Base-by-base conservation (phyloP, 306 rosid species). In the Quercus berberidifolia region DNA sequence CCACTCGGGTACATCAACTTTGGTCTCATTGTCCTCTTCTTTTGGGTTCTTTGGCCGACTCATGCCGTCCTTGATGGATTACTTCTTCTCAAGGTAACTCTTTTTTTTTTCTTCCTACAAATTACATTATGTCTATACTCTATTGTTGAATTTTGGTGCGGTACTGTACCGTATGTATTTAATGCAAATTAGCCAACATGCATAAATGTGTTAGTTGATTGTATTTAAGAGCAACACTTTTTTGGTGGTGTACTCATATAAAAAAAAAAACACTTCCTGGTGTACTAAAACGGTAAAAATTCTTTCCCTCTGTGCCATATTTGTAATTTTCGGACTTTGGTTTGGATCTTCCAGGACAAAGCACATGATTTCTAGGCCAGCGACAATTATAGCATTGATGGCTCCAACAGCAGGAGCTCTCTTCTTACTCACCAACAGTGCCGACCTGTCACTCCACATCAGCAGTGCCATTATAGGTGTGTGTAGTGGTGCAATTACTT, bases 21-120 rank as follows among this genome's bases (percentile, higher is more conserved):
- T 95, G 75, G 97, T 95, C 6, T 93, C 99, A 33, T 55, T 95
- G 65, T 91, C 98, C 19, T 93, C 99, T 56, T 85, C 98, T 0
- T 93, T 93, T 82, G 94, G 94, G 0, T 95, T 91, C 86, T 95
- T 93, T 64, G 99, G 99, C 25, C 96, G 99, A 55, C 98, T 95
- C 82, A 41, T 91, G 31, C 98, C 99, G 43, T 86, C 97, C 35
- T 79, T 91, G 9, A 18, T 89, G 21, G 95, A 90, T 71, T 83
- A 91, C 49, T 82, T 79, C 76, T 85, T 82, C 87, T 67, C 86
- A 1, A 89, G 97, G 98, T 94, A 92, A 81, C 4, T 20, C 10
- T 20, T 3, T 1, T 46, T n/a, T 5, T 59, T 75, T 19, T 51
- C 14, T 75, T 41, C 55, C 31, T 5, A n/a, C 78, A 43, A 41